Base-by-base conservation (phyloP, 148 eudicot species). In the Nepenthes mirabilis region DNA sequence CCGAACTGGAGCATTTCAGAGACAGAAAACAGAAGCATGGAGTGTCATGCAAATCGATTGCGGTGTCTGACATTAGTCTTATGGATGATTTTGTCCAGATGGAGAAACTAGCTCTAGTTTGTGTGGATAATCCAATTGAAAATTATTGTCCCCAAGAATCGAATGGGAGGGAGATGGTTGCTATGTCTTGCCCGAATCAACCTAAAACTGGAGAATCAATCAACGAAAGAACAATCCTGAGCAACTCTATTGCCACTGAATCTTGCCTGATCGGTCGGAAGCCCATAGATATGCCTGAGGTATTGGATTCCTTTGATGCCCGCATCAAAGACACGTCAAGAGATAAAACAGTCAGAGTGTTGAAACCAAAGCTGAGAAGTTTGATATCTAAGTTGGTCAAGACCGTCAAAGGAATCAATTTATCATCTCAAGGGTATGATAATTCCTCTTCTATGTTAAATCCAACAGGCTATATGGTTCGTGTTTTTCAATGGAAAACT, bases 21-120 rank as follows among this genome's bases (percentile, higher is more conserved):
- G 71, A 67, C 58, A 77, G 78, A 59, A 82, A 71, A 55, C 67
- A 64, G 58, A 63, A 70, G 48, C 75, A 40, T 12, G 60, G 52
- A 32, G 52, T 50, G 12, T 68, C 72, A 64, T 58, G 33, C 55
- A 73, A 70, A 65, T 57, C 80, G 57, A 77, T 72, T 55, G 88
- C 75, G 55, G 64, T 71, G 71, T 77, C 88, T 47, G 96, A 82
- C 56, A 83, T 84, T 5, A 75, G 75, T 86, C 77, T 88, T 60
- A 88, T 93, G 98, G 98, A 88, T 75, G 98, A 93, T 58, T 93
- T 93, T 66, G 88, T 70, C 36, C 96, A 93, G 76, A 93, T 93
- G 96, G 98, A 93, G 75, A 93, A 88, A 69, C 61, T 88, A 65
- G 96, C 96, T 9, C 63, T 86, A 14, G 85, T 75, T 47, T 75